Evolutionary conservation across 2,329 filamentous ascomycete species (phyloP), one percentile per base, ranked within the genome.

Genomic region (Teratosphaeria viscida): DNA sequence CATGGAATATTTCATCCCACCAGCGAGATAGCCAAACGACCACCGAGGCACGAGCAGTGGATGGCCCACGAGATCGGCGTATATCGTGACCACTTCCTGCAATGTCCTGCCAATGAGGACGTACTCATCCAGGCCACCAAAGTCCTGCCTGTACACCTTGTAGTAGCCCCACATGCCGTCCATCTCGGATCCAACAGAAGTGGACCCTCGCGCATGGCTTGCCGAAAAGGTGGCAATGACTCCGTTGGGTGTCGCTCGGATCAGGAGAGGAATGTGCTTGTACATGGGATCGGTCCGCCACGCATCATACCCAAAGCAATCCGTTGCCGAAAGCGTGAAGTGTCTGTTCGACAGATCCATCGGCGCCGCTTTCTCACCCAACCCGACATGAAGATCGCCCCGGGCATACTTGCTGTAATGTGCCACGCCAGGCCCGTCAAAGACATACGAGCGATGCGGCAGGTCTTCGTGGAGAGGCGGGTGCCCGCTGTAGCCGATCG

Each of bases 161-260:
- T 84, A 89, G 60, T 81, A 82, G 0, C 87, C 87, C 85, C 86
- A 90, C 74, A 89, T 81, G 32, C 87, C 86, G 67, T 90, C 87
- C 72, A 90, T 86, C 71, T 90, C 87, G 1, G 83, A 83, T 2
- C 87, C 87, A 7, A 90, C 77, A 8, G 81, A 82, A 76, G 85
- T 89, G 16, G 79, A 80, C 0, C 85, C 86, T 57, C 86, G 76
- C 0, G 80, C 77, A 67, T 89, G 84, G 2, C 81, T 82, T 0
- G 85, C 86, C 0, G 86, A 89, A 70, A 90, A 88, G 19, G 85
- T 79, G 0, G 80, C 87, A 0, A 89, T 79, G 56, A 83, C 86
- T 0, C 85, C 86, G 2, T 80, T 68, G 0, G 84, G 81, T 0
- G 83, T 85, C 0, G 82, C 83, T 59, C 88, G 87, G 72, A 90